These are phyloP conservation scores for Diaporthe capsici DNA, from an alignment of 2,329 filamentous ascomycete genomes.

Conservation along the genomic window DNA sequence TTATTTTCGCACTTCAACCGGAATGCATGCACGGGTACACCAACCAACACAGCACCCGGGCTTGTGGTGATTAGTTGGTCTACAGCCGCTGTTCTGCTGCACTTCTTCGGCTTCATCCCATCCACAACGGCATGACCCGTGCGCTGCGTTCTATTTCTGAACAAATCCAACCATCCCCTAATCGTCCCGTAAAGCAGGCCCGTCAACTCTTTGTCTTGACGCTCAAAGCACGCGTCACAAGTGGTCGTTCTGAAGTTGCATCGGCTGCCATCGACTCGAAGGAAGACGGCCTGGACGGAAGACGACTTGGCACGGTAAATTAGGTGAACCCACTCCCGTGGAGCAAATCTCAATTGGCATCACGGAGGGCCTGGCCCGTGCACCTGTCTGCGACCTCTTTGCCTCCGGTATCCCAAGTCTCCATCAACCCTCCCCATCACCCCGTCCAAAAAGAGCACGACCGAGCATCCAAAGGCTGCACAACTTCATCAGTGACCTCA, in stretches of 20 bases:
- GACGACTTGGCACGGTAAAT: conserved; percentile 35
- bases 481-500: conserved; percentile 36
- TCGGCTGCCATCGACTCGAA: conserved; percentile 14
- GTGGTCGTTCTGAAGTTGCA: conserved; percentile 3
- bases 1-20: neutral
- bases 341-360: conserved; percentile 39
- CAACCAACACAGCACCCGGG: neutral
- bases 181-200: neutral
- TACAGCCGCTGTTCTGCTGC: neutral
- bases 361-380: conserved; percentile 32
- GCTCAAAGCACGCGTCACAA: conserved; percentile 8
- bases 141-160: neutral
- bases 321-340: conserved; percentile 36
- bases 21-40: neutral
- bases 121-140: neutral
- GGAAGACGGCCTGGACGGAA: neutral
- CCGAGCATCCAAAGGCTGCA: conserved; percentile 33
- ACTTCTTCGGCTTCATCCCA: conserved; percentile 1
- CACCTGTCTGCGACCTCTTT: conserved; percentile 35
- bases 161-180: neutral
- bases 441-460: conserved; percentile 21
- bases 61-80: neutral
- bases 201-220: neutral
- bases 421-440: conserved; percentile 30
- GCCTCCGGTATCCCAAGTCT: conserved; percentile 14